These are phyloP conservation scores for Lumnitzera littorea DNA, from an alignment of 345 rosid species.

Conservation along the genomic window DNA sequence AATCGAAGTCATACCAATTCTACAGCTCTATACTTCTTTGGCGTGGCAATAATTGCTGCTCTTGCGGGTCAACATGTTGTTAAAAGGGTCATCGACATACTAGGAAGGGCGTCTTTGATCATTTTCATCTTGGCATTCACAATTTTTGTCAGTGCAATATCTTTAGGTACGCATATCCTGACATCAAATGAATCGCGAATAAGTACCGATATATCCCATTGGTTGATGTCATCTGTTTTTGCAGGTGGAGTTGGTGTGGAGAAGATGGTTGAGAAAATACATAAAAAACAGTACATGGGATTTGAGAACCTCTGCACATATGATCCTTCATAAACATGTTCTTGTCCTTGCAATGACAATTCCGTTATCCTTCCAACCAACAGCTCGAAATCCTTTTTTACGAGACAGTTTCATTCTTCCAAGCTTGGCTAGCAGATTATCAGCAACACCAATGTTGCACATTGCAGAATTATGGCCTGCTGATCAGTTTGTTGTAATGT, in stretches of 20 bases:
- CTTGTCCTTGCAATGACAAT: too few relatives aligned
- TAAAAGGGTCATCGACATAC: constrained; percentile 13
- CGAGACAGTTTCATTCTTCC: too few relatives aligned
- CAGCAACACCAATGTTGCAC: too few relatives aligned
- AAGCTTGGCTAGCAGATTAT: too few relatives aligned
- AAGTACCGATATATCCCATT: too few relatives aligned
- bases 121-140: constrained; percentile 28
- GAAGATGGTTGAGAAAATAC: constrained; percentile 20
- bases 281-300: constrained; percentile 28
- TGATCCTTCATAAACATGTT: not conserved
- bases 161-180: constrained; percentile 15
- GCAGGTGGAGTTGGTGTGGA: constrained; percentile 34
- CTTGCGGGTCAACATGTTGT: constrained; percentile 26
- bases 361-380: too few relatives aligned
- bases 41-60: constrained; percentile 27
- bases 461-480: too few relatives aligned
- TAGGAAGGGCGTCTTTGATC: constrained; percentile 32
- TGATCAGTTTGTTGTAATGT: too few relatives aligned
- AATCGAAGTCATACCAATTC: not conserved
- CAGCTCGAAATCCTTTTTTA: too few relatives aligned
- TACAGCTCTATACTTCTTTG: constrained; percentile 27
- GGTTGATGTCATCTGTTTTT: not conserved
- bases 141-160: constrained; percentile 25
- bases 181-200: not conserved
- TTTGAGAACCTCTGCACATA: constrained; percentile 22